Percentiles rank a stretch among this genome's conserved stretches.
phyloP scores from a whole-genome alignment of 768 basidiomycete genomes.

The Phlegmacium glaucopus region DNA sequence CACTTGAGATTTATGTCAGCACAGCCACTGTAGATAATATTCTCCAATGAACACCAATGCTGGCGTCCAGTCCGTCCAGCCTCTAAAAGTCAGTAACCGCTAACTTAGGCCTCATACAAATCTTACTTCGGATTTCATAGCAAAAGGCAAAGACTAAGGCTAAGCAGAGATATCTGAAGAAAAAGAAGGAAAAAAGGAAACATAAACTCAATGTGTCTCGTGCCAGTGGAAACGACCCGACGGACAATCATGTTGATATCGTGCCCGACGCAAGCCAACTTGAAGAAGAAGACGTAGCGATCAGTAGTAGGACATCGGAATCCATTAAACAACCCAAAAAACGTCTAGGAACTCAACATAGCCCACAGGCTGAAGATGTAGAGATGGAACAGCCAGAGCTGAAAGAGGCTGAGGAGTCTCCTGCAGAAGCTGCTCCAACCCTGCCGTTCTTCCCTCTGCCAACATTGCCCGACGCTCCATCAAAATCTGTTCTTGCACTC shows the following conservation, averaged over 20 bases:
- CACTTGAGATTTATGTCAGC: too few relatives aligned
- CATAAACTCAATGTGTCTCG: constrained; percentile 5
- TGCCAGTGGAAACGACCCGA: too few relatives aligned
- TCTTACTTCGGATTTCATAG: constrained; percentile 15
- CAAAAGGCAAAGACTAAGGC: constrained; percentile 30
- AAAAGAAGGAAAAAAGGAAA: constrained; percentile 30
- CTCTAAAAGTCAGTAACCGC: background rate
- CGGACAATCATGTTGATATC: too few relatives aligned
- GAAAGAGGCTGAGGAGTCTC: too few relatives aligned
- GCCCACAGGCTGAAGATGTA: background rate
- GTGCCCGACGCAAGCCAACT: too few relatives aligned
- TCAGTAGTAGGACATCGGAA: constrained; percentile 10
- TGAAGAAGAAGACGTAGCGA: background rate
- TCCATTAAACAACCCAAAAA: constrained; percentile 2
- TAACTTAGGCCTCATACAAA: constrained; percentile 4
- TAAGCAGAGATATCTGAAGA: constrained; percentile 27
- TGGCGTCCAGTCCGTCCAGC: background rate
- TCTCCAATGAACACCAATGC: too few relatives aligned
- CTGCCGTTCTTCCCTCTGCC: constrained; percentile 74
- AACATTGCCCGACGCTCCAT: constrained; percentile 61
- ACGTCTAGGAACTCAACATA: constrained; percentile 6
- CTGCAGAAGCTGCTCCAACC: constrained; percentile 22
- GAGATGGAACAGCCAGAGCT: too few relatives aligned
- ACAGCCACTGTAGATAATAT: too few relatives aligned
- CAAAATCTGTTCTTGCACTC: constrained; percentile 64